A percentile compares a stretch with the other conserved stretches of the same genome.
Evolutionary conservation across 139 green algal genomes (phyloP).

Genomic region (Picochlorum sp.): DNA sequence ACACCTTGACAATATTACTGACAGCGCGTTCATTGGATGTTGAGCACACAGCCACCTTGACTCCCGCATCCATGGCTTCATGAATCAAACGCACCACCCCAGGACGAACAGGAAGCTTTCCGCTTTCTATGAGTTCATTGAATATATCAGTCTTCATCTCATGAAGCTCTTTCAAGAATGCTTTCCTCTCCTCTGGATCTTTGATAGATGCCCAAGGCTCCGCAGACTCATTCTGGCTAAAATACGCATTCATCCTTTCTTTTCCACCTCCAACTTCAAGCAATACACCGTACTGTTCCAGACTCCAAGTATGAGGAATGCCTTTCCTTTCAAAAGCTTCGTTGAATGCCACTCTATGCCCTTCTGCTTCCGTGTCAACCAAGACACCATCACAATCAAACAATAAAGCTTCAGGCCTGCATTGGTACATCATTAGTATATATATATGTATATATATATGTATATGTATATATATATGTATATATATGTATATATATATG

Average conservation of each 20-base stretch:
- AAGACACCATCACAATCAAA: slow-evolving; percentile 95
- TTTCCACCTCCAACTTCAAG: slow-evolving; percentile 96
- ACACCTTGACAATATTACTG: slow-evolving; percentile 80
- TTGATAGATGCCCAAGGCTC: slow-evolving; percentile 16
- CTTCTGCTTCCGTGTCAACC: slow-evolving; percentile 84
- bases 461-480: too few relatives aligned
- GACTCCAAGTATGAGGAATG: slow-evolving; percentile 70
- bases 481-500: too few relatives aligned
- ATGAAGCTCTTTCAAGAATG: slow-evolving; percentile 83
- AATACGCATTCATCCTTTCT: slow-evolving; percentile 96
- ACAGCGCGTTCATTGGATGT: slow-evolving; percentile 97
- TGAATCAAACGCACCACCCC: slow-evolving; percentile 47
- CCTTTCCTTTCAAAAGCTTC: slow-evolving; percentile 82
- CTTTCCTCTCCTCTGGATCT: slow-evolving; percentile 42
- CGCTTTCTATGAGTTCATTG: slow-evolving; percentile 83
- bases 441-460: too few relatives aligned
- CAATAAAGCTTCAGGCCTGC: slow-evolving; percentile 55
- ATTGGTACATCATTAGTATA: not conserved
- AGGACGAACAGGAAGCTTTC: slow-evolving; percentile 80
- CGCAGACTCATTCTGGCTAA: slow-evolving; percentile 46
- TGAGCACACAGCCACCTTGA: slow-evolving; percentile 94
- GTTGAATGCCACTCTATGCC: slow-evolving; percentile 86
- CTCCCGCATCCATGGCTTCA: slow-evolving; percentile 67
- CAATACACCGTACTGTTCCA: slow-evolving; percentile 89
- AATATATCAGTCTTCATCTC: slow-evolving; percentile 93